These are phyloP conservation scores for Trichocomaceae sp. DNA, from an alignment of 2,329 filamentous ascomycete species.

Conservation along the genomic window DNA sequence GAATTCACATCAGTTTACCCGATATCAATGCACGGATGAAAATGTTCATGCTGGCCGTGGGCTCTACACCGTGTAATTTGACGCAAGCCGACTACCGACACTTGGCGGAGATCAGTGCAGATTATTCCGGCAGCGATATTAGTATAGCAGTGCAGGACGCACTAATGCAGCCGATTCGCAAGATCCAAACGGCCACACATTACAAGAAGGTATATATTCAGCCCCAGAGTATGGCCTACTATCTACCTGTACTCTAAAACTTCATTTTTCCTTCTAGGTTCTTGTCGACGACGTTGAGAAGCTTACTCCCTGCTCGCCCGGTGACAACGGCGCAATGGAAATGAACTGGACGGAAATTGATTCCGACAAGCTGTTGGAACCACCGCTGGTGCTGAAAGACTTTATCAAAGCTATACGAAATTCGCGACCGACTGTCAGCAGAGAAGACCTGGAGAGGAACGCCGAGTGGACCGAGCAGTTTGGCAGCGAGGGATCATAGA, in stretches of 20 bases:
- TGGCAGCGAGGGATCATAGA: conserved; percentile 72
- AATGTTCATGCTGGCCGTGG: conserved; percentile 96
- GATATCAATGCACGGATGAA: conserved; percentile 79
- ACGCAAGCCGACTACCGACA: conserved; percentile 69
- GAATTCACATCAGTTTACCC: conserved; percentile 91
- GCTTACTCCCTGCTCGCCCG: conserved; percentile 84
- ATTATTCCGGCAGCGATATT: conserved; percentile 95
- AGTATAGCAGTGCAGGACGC: conserved; percentile 92
- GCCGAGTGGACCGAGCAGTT: conserved; percentile 95
- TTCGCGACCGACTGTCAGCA: conserved; percentile 81
- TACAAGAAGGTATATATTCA: conserved; percentile 70
- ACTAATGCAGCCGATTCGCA: conserved; percentile 92
- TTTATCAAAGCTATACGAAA: conserved; percentile 88
- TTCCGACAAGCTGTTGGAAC: conserved; percentile 76
- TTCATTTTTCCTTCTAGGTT: conserved; percentile 48
- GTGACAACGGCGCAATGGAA: conserved; percentile 75
- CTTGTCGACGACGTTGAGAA: conserved; percentile 56
- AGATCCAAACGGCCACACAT: conserved; percentile 95
- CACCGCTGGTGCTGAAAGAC: conserved; percentile 79
- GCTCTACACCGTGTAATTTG: conserved; percentile 81
- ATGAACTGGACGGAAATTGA: conserved; percentile 91
- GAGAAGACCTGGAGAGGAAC: conserved; percentile 75
- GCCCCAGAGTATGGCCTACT: not conserved
- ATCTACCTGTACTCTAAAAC: conserved; percentile 1
- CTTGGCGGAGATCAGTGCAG: conserved; percentile 75